Evolutionary conservation across 179 eudicot genomes (phyloP), one percentile per base, ranked within the genome.

Genomic region (Corrigiola litoralis): DNA sequence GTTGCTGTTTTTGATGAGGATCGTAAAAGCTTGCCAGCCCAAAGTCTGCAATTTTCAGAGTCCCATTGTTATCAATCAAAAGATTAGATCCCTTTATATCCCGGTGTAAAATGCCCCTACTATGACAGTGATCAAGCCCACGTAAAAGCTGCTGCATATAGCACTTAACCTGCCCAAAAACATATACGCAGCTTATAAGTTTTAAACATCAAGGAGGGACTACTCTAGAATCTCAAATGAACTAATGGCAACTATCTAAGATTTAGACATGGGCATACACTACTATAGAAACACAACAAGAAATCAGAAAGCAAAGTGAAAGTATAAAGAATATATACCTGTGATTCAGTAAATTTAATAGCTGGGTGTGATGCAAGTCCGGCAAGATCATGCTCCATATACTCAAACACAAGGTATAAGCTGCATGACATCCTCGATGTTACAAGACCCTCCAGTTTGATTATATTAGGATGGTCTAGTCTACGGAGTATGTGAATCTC

Each of bases 341-440:
- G 91, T 41, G 95, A 67, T 72, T 88, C 91, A 21, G 91, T 85
- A 68, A 88, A 88, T 61, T 88, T 88, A 41, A 85, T 65, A 55
- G 85, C 81, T 49, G 89, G 89, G 59, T 82, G 88, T 11, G 89
- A 81, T 52, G 95, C 88, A 50, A 88, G 95, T 63, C 95, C 91
- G 5, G 91, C 91, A 65, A 88, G 83, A 60, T 88, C 95, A 71
- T 88, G 95, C 71, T 88, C 95, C 95, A 88, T 88, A 70, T 88
- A 88, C 73, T 88, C 95, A 65, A 88, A 83, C 60, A 85, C 95
- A 72, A 88, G 89, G 81, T 88, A 88, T 65, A 88, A 67, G 80
- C 95, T 88, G 80, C 89, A 83, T 41, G 95, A 88, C 95, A 88
- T 88, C 70, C 95, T 73, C 52, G 95, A 87, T 0, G 95, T 87